A percentile compares a stretch with the other conserved stretches of the same genome.
phyloP scores from a whole-genome alignment of 495 filamentous ascomycete species.

The Lasiosphaeria miniovina region DNA sequence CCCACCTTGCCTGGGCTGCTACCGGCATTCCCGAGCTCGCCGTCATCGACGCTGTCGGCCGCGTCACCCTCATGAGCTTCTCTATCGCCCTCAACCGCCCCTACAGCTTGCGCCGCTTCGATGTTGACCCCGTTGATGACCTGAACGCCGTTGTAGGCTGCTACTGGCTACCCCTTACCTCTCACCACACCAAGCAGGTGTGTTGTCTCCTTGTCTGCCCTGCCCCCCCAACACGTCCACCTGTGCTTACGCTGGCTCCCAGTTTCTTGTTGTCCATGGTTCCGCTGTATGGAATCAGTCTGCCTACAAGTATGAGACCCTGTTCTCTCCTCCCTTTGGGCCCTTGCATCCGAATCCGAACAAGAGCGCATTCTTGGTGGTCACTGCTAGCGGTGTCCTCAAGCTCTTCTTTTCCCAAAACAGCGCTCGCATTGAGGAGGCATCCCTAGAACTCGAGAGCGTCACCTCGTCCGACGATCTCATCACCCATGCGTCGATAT shows the following conservation, averaged over 20 bases:
- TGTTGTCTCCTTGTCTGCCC: slow-evolving; percentile 11
- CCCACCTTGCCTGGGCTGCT: slow-evolving; percentile 80
- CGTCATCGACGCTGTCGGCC: slow-evolving; percentile 69
- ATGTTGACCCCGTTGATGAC: slow-evolving; percentile 65
- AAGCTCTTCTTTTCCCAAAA: slow-evolving; percentile 65
- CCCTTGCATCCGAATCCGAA: slow-evolving; percentile 63
- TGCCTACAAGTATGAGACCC: slow-evolving; percentile 45
- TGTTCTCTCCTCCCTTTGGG: slow-evolving; percentile 54
- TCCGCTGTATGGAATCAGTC: slow-evolving; percentile 42
- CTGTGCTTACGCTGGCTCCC: background rate
- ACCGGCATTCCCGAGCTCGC: slow-evolving; percentile 67
- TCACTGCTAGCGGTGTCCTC: slow-evolving; percentile 68
- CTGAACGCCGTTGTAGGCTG: slow-evolving; percentile 73
- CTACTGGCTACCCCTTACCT: slow-evolving; percentile 68
- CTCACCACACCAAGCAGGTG: slow-evolving; percentile 46
- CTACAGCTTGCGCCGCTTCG: slow-evolving; percentile 49
- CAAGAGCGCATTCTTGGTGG: slow-evolving; percentile 65
- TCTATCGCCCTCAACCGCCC: slow-evolving; percentile 65
- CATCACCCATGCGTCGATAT: slow-evolving; percentile 77
- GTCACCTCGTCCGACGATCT: slow-evolving; percentile 64
- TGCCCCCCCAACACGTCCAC: background rate
- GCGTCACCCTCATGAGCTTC: slow-evolving; percentile 65
- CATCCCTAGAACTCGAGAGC: slow-evolving; percentile 65
- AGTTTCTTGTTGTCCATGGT: slow-evolving; percentile 36
- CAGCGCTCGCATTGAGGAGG: slow-evolving; percentile 65